Conservation (phyloP, 495 filamentous ascomycete genomes). For the Daldinia concentrica region DNA sequence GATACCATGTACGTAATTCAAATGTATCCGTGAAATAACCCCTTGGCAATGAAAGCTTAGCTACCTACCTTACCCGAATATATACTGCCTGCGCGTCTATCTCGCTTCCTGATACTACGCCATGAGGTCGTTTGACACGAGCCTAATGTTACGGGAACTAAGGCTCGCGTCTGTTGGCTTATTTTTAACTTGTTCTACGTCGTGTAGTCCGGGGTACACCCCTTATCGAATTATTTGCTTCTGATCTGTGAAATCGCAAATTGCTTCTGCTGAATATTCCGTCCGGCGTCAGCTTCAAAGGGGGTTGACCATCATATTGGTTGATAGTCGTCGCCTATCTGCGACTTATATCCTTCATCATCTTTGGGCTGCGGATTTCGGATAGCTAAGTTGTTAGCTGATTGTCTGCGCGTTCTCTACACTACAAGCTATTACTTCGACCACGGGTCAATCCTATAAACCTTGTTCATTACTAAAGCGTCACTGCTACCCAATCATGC, state of each 20-base stretch:
- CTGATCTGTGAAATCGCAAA: neutral
- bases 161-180: conserved; percentile 14
- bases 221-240: conserved; percentile 3
- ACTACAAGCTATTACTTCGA: conserved; percentile 4
- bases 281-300: conserved; percentile 16
- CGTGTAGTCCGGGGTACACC: conserved; percentile 7
- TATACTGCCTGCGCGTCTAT: conserved; percentile 27
- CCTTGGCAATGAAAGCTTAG: conserved; percentile 19
- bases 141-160: conserved; percentile 23
- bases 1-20: conserved; percentile 40
- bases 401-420: conserved; percentile 23
- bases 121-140: conserved; percentile 34
- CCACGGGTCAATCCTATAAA: neutral
- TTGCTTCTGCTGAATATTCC: conserved; percentile 7
- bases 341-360: conserved; percentile 6
- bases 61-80: conserved; percentile 10
- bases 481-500: conserved; percentile 1
- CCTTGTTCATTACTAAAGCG: conserved; percentile 10
- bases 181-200: conserved; percentile 12
- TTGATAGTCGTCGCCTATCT: conserved; percentile 16
- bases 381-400: conserved; percentile 11
- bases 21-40: conserved; percentile 9
- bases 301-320: conserved; percentile 18
- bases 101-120: conserved; percentile 35
- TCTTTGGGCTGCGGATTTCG: conserved; percentile 9